Evolutionary conservation across 2,329 filamentous ascomycete species (phyloP).

Genomic region (Colletotrichum sp.): DNA sequence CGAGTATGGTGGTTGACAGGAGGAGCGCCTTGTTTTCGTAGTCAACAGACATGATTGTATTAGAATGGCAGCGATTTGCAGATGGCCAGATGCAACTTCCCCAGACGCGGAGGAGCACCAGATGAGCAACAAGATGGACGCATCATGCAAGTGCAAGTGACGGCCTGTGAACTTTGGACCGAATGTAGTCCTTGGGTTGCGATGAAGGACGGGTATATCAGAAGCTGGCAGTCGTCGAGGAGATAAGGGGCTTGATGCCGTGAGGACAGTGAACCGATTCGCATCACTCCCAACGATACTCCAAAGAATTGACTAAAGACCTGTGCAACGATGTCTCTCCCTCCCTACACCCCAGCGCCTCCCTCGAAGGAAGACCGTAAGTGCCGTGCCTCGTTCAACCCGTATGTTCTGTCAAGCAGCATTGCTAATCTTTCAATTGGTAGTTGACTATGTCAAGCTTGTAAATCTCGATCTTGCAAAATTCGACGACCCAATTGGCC

Average conservation of each 20-base stretch:
- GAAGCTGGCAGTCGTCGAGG: background rate
- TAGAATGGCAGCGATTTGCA: background rate
- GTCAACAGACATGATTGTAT: background rate
- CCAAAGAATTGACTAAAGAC: background rate
- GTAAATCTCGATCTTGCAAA: slow-evolving; percentile 30
- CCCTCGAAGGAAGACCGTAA: background rate
- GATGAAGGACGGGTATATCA: background rate
- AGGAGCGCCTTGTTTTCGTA: background rate
- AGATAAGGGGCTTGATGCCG: background rate
- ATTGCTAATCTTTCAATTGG: too few relatives aligned
- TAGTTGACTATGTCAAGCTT: slow-evolving; percentile 30
- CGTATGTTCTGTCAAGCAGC: background rate
- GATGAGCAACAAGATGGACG: background rate
- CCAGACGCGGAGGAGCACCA: background rate
- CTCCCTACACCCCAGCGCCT: background rate
- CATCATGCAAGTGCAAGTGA: background rate
- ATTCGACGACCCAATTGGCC: slow-evolving; percentile 27
- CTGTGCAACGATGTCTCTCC: background rate
- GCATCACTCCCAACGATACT: background rate
- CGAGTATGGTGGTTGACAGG: background rate
- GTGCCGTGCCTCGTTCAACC: background rate
- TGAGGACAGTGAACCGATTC: background rate
- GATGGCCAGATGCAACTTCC: background rate
- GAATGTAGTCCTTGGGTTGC: fast-evolving
- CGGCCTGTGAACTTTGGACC: background rate